Evolutionary conservation across 2,329 filamentous ascomycete species (phyloP), one percentile per base, ranked within the genome.

Genomic region (Hymenoscyphus fructigenus): DNA sequence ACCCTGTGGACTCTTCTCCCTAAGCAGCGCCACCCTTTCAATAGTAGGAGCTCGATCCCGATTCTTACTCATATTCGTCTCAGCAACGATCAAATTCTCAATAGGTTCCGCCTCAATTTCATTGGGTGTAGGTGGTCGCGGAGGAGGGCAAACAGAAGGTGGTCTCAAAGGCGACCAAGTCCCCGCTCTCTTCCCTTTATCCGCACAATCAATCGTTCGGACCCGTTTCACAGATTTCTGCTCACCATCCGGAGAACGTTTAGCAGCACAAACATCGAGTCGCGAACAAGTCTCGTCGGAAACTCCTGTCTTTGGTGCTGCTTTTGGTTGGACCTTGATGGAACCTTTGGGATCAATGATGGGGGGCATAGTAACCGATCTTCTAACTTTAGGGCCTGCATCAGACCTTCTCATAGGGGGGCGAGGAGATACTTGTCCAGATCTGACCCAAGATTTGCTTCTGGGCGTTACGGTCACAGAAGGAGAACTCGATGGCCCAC

Each of bases 91-190:
- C 28, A 23, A 23, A 36, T 36, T 36, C 34, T 36, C 34, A 12
- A 36, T 15, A 15, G 34, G 34, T 3, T 36, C 34, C 44, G 44
- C 10, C 2, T 34, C 56, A 2, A 23, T 20, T 14, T 66, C 64
- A n/a, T 44, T 29, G 28, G 61, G 56, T n/a, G 64, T 62, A 20
- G 59, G 53, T 14, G 67, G 38, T 29, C 53, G 59, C 6, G 65
- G 65, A 14, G 66, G 56, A 15, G 66, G 71, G 53, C 66, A 71
- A 23, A 62, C 59, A 29, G 67, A 70, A 28, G 68, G 69, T n/a
- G 61, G 61, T 61, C 71, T 61, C 57, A 57, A 61, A 44, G 67
- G 65, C 7, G 34, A 57, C 34, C 65, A 62, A 9, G 57, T 65
- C 6, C 23, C 32, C 1, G 60, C 53, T 34, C 62, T 60, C 20